Conservation (phyloP, 768 basidiomycete genomes). For the Paxillus rubicundulus region DNA sequence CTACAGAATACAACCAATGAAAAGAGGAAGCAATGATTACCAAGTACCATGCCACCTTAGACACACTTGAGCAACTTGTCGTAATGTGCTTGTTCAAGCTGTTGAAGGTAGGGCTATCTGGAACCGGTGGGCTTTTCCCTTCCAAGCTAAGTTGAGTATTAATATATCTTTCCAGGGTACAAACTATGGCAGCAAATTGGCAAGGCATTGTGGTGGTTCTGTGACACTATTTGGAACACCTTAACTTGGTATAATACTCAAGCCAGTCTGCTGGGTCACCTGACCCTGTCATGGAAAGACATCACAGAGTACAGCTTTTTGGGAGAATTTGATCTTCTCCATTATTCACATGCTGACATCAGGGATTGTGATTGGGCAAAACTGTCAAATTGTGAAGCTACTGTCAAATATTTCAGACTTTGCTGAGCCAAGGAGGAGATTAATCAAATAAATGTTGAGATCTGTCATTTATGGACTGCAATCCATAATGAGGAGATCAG, state of each 20-base stretch:
- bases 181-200: slow-evolving; percentile 6
- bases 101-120: too few species aligned
- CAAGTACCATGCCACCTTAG: too few species aligned
- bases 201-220: slow-evolving; percentile 1
- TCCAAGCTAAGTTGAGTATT: too few species aligned
- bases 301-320: slow-evolving; percentile 6
- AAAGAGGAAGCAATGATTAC: too few species aligned
- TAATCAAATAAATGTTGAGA: slow-evolving; percentile 3
- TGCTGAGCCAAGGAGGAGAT: slow-evolving; percentile 7
- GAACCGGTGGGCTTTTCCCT: too few species aligned
- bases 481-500: neutral
- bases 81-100: too few species aligned
- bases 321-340: slow-evolving; percentile 4
- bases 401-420: slow-evolving; percentile 5
- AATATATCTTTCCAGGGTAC: neutral
- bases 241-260: neutral
- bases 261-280: neutral
- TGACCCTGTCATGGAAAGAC: slow-evolving; percentile 1
- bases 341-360: neutral
- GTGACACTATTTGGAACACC: neutral
- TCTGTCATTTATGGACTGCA: neutral
- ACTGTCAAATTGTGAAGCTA: slow-evolving; percentile 1
- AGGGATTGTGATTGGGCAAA: neutral
- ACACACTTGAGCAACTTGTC: too few species aligned
- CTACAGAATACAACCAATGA: neutral